A percentile compares a stretch with the other conserved stretches of the same genome.
These are phyloP conservation scores for Trichosporon sp. DNA, from an alignment of 1,284 basidiomycete species.

Conservation along the genomic window DNA sequence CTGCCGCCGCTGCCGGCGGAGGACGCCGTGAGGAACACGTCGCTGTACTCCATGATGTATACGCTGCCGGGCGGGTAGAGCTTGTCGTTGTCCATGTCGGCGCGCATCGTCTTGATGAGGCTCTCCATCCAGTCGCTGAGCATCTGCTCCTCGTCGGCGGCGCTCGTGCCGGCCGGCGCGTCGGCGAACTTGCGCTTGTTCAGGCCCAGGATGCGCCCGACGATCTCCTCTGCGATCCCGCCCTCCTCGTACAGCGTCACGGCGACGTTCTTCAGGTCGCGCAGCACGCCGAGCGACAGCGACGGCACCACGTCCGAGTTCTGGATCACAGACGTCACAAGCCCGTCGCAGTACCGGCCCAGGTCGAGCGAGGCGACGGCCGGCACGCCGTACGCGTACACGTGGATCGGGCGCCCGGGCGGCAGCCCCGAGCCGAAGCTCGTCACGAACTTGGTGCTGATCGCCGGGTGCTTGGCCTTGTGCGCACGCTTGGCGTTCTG, in stretches of 20 bases:
- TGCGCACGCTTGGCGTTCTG: constrained; percentile 23
- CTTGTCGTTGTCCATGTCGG: constrained; percentile 51
- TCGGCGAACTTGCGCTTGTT: constrained; percentile 30
- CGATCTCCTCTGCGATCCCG: constrained; percentile 52
- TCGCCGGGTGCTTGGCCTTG: constrained; percentile 39
- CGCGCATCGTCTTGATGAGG: constrained; percentile 50
- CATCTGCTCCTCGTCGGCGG: constrained; percentile 26
- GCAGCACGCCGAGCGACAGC: constrained; percentile 52
- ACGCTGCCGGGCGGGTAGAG: constrained; percentile 48
- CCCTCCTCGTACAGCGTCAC: constrained; percentile 49
- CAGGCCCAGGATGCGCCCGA: constrained; percentile 49
- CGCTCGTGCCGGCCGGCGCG: constrained; percentile 6
- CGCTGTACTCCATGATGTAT: constrained; percentile 48
- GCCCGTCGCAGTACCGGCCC: constrained; percentile 47
- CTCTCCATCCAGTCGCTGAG: constrained; percentile 49
- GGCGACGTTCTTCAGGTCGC: constrained; percentile 54
- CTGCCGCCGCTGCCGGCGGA: too few relatives aligned
- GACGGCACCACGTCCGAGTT: constrained; percentile 42
- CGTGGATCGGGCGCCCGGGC: constrained; percentile 52
- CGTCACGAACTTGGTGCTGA: constrained; percentile 53
- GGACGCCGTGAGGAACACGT: constrained; percentile 43
- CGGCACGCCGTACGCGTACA: constrained; percentile 52
- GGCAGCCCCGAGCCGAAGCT: constrained; percentile 50
- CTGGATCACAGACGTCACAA: constrained; percentile 53
- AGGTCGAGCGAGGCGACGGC: constrained; percentile 52